phyloP scores from a whole-genome alignment of 305 asterid genomes.

The Ruellia speciosa region DNA sequence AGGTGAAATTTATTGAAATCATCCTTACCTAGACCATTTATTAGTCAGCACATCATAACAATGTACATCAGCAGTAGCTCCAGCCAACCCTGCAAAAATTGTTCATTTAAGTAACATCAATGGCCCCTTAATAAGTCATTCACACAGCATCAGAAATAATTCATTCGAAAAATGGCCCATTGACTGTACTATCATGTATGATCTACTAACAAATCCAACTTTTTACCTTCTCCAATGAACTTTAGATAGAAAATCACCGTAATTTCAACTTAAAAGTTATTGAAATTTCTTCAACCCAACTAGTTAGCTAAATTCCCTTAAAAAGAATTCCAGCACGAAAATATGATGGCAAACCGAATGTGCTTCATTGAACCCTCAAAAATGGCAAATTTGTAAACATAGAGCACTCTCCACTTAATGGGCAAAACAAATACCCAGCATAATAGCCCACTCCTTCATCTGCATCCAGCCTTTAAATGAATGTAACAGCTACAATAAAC shows the following conservation, averaged over 20 bases:
- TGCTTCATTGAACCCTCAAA: slow-evolving; percentile 3
- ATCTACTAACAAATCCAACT: slow-evolving; percentile 3
- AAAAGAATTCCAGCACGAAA: slow-evolving; percentile 16
- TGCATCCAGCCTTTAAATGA: slow-evolving; percentile 1
- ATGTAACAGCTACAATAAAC: slow-evolving; percentile 7
- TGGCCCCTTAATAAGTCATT: slow-evolving; percentile 23
- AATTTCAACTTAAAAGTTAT: neutral
- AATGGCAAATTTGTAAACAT: slow-evolving; percentile 10
- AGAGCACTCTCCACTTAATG: slow-evolving; percentile 11
- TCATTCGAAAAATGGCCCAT: neutral
- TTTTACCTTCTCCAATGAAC: slow-evolving; percentile 8
- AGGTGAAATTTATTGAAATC: neutral
- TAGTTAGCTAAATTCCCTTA: slow-evolving; percentile 8
- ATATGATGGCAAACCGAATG: slow-evolving; percentile 13
- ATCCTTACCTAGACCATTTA: slow-evolving; percentile 87
- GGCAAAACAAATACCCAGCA: slow-evolving; percentile 6
- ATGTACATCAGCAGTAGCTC: slow-evolving; percentile 98
- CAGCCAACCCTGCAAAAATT: slow-evolving; percentile 80
- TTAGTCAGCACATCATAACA: slow-evolving; percentile 79
- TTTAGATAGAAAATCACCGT: neutral
- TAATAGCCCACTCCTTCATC: slow-evolving; percentile 3
- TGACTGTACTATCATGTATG: slow-evolving; percentile 7
- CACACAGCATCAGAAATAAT: neutral
- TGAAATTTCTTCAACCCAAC: slow-evolving; percentile 5
- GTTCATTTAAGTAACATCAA: slow-evolving; percentile 40